Evolutionary conservation across 2,329 filamentous ascomycete species (phyloP), one percentile per base, ranked within the genome.

Genomic region (Penicillium sp.): DNA sequence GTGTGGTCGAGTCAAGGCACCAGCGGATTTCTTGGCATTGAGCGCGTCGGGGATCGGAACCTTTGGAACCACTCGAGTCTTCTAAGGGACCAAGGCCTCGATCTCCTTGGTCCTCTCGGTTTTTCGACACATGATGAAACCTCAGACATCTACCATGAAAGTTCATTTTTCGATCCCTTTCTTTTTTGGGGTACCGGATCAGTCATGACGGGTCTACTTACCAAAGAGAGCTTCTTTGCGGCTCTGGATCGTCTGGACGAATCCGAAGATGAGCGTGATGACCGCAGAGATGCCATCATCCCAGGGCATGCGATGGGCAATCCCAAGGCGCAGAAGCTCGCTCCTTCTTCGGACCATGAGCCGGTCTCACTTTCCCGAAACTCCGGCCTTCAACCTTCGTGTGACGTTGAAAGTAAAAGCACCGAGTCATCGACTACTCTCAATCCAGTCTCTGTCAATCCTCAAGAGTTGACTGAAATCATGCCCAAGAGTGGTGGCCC

Each of bases 181-280:
- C 24, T 27, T 44, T 40, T 43, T 21, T 49, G 44, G 54, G 56
- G 59, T 52, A 49, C 56, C 58, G 34, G 53, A 58, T 44, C 54
- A 58, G 52, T 46, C 38, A 69, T 70, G 64, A 58, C 51, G 49
- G 51, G 50, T 44, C 49, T 32, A 31, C 39, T 52, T 24, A 66
- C 61, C 55, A 76, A 76, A 61, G 58, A 64, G 52, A 54, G 59
- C 16, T 72, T 77, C 49, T 77, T 75, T 58, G 61, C 55, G 14
- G 67, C 63, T 18, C 65, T 77, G 8, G 73, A 76, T 39, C 47
- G 55, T 29, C 54, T 75, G 36, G 71, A 71, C 54, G 54, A 64
- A 10, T 39, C 58, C 3, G 69, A 71, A 42, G 62, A 65, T 1
- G 24, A 27, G 24, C 24, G 6, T 27, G 5, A 8, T 8, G 8